Base-by-base conservation (phyloP, 1,139 yeast species). In the Scheffersomyces titani region DNA sequence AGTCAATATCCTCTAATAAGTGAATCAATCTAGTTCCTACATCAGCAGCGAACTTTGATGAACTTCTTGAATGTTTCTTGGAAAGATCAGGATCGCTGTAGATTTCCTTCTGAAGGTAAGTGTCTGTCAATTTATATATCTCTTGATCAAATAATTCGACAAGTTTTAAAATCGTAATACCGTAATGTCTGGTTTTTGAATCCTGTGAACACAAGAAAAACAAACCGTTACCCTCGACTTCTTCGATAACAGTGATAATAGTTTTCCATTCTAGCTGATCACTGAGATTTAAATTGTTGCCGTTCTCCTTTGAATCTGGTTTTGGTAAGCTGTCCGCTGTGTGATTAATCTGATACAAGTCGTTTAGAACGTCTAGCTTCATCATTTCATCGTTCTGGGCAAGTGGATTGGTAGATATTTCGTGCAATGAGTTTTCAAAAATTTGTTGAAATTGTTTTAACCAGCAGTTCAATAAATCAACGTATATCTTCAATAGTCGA, bases 161-260 rank as follows among this genome's bases (percentile, higher is more conserved):
- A 19, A 92, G 78, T 63, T 87, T 82, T 57, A 96, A 72, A 9
- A 96, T 86, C 19, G 88, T 82, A 4, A 93, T 79, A 1, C 97
- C 98, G 56, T 87, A 75, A 59, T 86, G 86, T 55, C 99, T 80
- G 16, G 91, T 82, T 47, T 83, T 80, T 45, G 90, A 82, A 65
- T 92, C 97, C 66, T 92, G 97, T 2, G 97, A 90, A 66, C 97
- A 92, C 40, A 96, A 76, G 68, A 96, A 94, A 69, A 91, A 94
- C 47, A 96, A 74, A 0, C 98, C 99, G 68, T 93, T 92, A 0
- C 99, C 98, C 73, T 96, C 99, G 7, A 93, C 90, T 62, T 93
- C 98, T 70, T 94, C 98, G 53, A 93, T 88, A 0, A 90, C 88
- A 0, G 97, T 89, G 63, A 91, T 87, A 49, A 91, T 86, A 47